Evolutionary conservation across 2,329 filamentous ascomycete species (phyloP).

Genomic region (Colletotrichum sublineola): DNA sequence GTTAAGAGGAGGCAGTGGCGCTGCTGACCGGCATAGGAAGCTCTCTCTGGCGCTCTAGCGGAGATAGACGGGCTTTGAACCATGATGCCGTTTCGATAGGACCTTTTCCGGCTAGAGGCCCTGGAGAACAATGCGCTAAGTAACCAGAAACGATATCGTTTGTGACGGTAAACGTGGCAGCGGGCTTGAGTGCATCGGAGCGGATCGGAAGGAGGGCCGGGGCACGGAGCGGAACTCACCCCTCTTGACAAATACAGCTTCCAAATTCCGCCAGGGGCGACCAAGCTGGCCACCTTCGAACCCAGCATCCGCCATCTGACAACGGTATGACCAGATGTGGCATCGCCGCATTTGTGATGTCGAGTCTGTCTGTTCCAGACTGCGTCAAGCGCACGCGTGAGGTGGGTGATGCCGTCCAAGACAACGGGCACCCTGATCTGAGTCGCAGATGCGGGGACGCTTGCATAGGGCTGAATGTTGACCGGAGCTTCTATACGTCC

Average conservation of each 20-base stretch:
- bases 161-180: constrained; percentile 8
- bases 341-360: background rate
- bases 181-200: background rate
- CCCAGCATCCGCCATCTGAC: background rate
- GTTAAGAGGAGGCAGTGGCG: constrained; percentile 21
- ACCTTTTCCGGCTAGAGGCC: background rate
- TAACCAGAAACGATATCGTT: background rate
- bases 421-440: constrained; percentile 1
- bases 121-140: background rate
- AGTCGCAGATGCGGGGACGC: constrained; percentile 18
- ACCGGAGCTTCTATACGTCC: background rate
- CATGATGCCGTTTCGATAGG: background rate
- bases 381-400: constrained; percentile 2
- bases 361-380: constrained; percentile 11
- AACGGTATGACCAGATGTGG: background rate
- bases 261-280: background rate
- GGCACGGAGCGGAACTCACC: background rate
- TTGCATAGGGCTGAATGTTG: constrained; percentile 29
- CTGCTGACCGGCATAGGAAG: constrained; percentile 21
- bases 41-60: constrained; percentile 2
- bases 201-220: background rate
- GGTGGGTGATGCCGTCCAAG: constrained; percentile 4
- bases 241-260: background rate
- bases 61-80: background rate
- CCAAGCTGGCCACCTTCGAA: background rate